These are phyloP conservation scores for Mortierella sp. DNA, from an alignment of 371 early-diverging fungal genomes.

Conservation along the genomic window DNA sequence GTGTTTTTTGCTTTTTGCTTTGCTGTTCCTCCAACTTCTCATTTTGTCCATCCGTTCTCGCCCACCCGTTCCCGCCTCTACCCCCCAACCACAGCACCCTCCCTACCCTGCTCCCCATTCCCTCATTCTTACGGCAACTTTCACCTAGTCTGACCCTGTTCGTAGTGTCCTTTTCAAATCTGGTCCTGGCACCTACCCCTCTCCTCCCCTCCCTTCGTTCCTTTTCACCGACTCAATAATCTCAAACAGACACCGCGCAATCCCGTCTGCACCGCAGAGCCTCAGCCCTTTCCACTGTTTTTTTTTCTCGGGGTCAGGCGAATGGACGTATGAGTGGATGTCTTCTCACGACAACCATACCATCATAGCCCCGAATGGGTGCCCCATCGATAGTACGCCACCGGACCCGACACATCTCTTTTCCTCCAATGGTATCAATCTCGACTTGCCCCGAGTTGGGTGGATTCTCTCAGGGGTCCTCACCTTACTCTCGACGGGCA, in stretches of 20 bases:
- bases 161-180: neutral
- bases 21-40: neutral
- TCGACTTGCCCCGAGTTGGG: conserved; percentile 46
- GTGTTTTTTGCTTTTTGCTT: neutral
- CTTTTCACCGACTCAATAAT: neutral
- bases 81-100: too few species aligned
- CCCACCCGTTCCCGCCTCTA: too few species aligned
- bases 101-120: too few species aligned
- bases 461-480: conserved; percentile 41
- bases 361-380: conserved; percentile 31
- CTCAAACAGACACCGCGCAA: too few species aligned
- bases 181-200: neutral
- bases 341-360: conserved; percentile 10
- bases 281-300: neutral
- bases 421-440: conserved; percentile 31
- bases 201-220: conserved; percentile 3
- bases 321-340: conserved; percentile 17
- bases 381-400: conserved; percentile 33
- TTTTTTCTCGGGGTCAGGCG: neutral
- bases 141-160: too few species aligned
- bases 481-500: conserved; percentile 16
- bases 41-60: too few species aligned
- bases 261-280: too few species aligned
- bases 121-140: too few species aligned
- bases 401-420: conserved; percentile 42